Evolutionary conservation across 2,329 filamentous ascomycete genomes (phyloP), one percentile per base, ranked within the genome.

Genomic region (Blastomyces parvus): DNA sequence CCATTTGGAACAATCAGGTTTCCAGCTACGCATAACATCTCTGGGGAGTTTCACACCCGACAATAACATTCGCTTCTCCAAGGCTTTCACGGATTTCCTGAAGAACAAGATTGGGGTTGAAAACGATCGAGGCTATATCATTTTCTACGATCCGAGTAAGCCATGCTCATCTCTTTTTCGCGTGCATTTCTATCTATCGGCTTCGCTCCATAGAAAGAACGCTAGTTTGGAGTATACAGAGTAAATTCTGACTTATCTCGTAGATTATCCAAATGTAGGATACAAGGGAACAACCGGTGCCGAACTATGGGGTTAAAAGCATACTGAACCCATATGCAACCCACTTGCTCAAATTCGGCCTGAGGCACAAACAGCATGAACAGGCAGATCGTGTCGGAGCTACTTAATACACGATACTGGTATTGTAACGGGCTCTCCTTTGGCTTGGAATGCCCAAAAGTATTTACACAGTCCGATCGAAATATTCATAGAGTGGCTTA

Each of bases 71-170:
- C 6, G 9, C 33, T 25, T 42, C 19, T 57, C 36, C n/a, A 42
- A 57, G n/a, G 36, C 36, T 36, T 40, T 57, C 22, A 14, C 36
- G n/a, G 55, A 57, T 1, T 57, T 57, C 19, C 55, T 57, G 13
- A 57, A 57, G 8, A 8, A 25, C 6, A 14, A 40, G n/a, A 57
- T 57, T 40, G 55, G 33, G 17, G 36, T 57, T 36, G 33, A 38
- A n/a, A 57, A 40, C n/a, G n/a, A 40, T 57, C 30, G 55, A 57
- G 55, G 55, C 11, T 57, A 57, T 57, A n/a, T 57, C n/a, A 11
- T 40, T 36, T 57, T 57, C 33, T 25, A 22, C 19, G n/a, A 40
- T n/a, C 55, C 36, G n/a, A 13, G 36, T 40, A 25, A 40, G 36
- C 40, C 13, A n/a, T 7, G 19, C 3, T 17, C n/a, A 27, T 27